Base-by-base conservation (phyloP, 2,329 filamentous ascomycete genomes). In the Aspergillus amoenus region DNA sequence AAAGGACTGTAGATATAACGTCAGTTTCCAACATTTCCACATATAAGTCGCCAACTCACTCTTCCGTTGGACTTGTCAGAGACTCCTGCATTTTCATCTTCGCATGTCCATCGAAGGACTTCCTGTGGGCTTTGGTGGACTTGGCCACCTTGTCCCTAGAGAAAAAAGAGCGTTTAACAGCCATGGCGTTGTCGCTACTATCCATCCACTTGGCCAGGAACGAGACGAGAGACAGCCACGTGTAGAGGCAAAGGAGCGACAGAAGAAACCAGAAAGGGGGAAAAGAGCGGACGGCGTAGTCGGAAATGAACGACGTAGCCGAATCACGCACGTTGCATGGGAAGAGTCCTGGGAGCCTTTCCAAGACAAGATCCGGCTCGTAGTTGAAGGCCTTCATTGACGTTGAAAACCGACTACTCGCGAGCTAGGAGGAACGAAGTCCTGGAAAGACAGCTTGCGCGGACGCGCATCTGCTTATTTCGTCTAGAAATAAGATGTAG, bases 81-180 rank as follows among this genome's bases (percentile, higher is more conserved):
- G 89, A 93, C 81, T 89, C 88, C 78, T 93, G 88, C 84, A 95
- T 83, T 85, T 90, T 94, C 83, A 88, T 81, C 84, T 93, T 94
- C 77, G 87, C 83, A 70, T 87, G 83, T 79, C 93, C 90, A 82
- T 89, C 86, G 75, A 84, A 84, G 66, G 82, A 84, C 83, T 88
- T 94, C 82, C 88, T 91, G 70, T 77, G 72, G 76, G 89, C 83
- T 82, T 91, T 93, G 76, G 86, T 83, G 78, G 89, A 83, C 86
- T 96, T 97, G 81, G 91, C 89, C 76, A 93, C 89, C 72, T 92
- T 90, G 77, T 93, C 88, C 76, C 88, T 88, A 9, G 88, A 88
- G 76, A 87, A 83, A 80, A 94, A 93, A 72, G 92, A 93, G 75
- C 91, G 91, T 81, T 92, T 95, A 83, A 96, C 96, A 91, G 96